These are phyloP conservation scores for Erodium maritimum DNA, from an alignment of 345 rosid genomes.

Conservation along the genomic window DNA sequence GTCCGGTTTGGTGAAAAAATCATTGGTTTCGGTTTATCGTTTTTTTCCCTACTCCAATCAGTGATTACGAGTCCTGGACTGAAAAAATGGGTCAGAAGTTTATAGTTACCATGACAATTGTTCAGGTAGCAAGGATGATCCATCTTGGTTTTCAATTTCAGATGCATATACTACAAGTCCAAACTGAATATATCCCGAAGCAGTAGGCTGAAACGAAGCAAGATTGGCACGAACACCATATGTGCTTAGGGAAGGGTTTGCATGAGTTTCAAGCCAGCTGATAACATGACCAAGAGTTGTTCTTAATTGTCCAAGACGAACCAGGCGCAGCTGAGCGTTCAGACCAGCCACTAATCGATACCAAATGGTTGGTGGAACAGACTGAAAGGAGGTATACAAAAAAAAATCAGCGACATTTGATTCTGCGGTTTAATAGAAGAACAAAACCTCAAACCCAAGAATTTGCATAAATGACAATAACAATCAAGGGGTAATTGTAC, in stretches of 20 bases:
- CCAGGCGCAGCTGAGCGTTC: slow-evolving; percentile 80
- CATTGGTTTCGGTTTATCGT: no score
- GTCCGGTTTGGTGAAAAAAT: no score
- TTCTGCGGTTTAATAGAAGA: background rate
- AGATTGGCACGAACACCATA: slow-evolving; percentile 55
- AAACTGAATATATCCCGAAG: slow-evolving; percentile 69
- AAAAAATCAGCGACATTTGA: slow-evolving; percentile 3
- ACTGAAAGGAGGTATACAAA: slow-evolving; percentile 25
- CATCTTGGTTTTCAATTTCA: slow-evolving; percentile 27
- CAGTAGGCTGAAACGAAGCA: slow-evolving; percentile 76
- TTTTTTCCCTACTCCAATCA: no score
- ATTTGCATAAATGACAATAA: slow-evolving; percentile 1
- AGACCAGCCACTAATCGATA: slow-evolving; percentile 88
- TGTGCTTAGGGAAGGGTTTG: slow-evolving; percentile 57
- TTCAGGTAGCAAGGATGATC: slow-evolving; percentile 17
- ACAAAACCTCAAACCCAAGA: background rate
- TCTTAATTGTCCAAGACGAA: slow-evolving; percentile 53
- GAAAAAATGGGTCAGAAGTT: slow-evolving; percentile 3
- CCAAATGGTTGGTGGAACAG: slow-evolving; percentile 86
- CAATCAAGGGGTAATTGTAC: no score
- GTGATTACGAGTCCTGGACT: no score
- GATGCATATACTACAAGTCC: slow-evolving; percentile 46
- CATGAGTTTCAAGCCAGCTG: slow-evolving; percentile 92
- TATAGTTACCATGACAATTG: slow-evolving; percentile 34
- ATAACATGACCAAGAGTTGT: slow-evolving; percentile 51